Conservation (phyloP, 2,329 filamentous ascomycete species). For the Xylaria sp. region DNA sequence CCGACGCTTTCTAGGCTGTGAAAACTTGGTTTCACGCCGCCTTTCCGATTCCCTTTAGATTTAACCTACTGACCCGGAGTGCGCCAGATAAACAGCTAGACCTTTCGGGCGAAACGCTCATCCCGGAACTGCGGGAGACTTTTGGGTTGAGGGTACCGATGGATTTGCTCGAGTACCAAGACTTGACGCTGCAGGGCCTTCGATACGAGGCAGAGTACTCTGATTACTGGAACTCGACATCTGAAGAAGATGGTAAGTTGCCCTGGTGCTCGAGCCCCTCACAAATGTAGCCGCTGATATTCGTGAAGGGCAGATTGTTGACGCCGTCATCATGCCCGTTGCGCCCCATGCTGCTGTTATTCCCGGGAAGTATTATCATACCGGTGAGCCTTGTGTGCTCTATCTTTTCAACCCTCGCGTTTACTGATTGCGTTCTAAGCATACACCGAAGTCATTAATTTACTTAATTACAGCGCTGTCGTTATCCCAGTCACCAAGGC, state of each 20-base stretch:
- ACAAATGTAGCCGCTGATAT: background rate
- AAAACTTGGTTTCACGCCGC: background rate
- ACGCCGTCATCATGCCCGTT: conserved; percentile 63
- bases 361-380: conserved; percentile 57
- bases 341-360: conserved; percentile 62
- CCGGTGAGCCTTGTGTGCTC: conserved; percentile 33
- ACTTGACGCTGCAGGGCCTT: conserved; percentile 41
- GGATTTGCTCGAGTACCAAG: conserved; percentile 50
- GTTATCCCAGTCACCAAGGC: conserved; percentile 66
- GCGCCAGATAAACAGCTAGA: conserved; percentile 36
- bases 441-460: conserved; percentile 58
- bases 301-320: conserved; percentile 59
- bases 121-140: conserved; percentile 51
- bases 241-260: conserved; percentile 57
- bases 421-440: conserved; percentile 39
- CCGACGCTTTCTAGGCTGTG: no score
- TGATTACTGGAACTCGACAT: conserved; percentile 72
- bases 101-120: conserved; percentile 63
- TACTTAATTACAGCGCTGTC: conserved; percentile 66
- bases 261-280: conserved; percentile 25
- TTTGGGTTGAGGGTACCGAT: conserved; percentile 31
- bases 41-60: background rate
- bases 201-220: conserved; percentile 66
- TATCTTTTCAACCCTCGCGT: background rate
- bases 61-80: background rate